phyloP scores from a whole-genome alignment of 2,329 filamentous ascomycete species.

The Aspergillus arachidicola region DNA sequence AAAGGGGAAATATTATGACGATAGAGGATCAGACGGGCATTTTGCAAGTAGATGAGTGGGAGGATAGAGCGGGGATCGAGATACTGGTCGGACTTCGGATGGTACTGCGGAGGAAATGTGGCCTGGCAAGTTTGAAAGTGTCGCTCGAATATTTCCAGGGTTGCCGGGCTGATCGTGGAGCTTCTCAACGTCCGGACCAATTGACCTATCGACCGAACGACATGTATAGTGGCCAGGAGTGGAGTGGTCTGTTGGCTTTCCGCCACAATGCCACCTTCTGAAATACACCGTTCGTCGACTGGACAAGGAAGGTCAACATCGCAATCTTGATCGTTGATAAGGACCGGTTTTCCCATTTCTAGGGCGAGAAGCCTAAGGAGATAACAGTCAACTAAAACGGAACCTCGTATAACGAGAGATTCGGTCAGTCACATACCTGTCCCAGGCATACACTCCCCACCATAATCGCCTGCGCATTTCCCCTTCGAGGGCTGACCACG shows the following conservation, averaged over 20 bases:
- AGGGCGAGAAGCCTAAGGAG: conserved; percentile 66
- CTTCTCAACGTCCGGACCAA: conserved; percentile 71
- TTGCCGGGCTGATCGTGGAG: conserved; percentile 66
- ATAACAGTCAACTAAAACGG: background rate
- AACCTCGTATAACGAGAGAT: background rate
- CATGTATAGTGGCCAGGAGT: conserved; percentile 77
- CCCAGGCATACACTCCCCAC: conserved; percentile 92
- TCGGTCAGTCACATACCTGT: conserved; percentile 59
- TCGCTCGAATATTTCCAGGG: conserved; percentile 76
- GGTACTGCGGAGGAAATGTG: conserved; percentile 74
- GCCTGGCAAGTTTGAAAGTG: conserved; percentile 76
- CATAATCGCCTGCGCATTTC: conserved; percentile 88
- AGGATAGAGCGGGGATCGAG: conserved; percentile 75
- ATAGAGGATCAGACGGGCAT: conserved; percentile 81
- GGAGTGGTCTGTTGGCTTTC: conserved; percentile 64
- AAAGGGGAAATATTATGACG: conserved; percentile 81
- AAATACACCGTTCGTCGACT: conserved; percentile 70
- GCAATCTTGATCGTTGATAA: conserved; percentile 87
- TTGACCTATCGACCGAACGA: conserved; percentile 75
- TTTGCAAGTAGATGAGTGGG: conserved; percentile 77
- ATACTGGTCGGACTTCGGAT: conserved; percentile 65
- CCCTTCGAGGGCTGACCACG: conserved; percentile 73
- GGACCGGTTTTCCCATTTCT: conserved; percentile 76
- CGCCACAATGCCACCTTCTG: conserved; percentile 51
- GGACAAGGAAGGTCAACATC: conserved; percentile 78